Evolutionary conservation across 2,329 filamentous ascomycete genomes (phyloP).

Genomic region (Plectosphaerella cucumerina): DNA sequence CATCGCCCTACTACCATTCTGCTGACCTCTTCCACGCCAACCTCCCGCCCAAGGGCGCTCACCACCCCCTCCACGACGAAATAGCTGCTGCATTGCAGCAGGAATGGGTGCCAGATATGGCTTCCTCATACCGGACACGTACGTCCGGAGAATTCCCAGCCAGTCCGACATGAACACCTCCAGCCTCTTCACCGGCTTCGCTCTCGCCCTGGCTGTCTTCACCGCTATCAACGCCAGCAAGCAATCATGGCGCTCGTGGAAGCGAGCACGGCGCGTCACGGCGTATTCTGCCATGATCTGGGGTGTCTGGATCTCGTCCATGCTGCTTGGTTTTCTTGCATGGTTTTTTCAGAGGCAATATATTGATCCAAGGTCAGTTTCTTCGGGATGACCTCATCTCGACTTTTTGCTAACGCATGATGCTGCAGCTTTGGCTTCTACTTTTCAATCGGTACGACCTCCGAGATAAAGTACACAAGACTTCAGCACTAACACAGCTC

Average conservation of each 20-base stretch:
- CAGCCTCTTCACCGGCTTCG: conserved; percentile 31
- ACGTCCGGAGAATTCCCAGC: neutral
- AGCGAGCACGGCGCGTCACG: conserved; percentile 25
- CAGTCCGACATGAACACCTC: conserved; percentile 26
- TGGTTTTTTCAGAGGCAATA: conserved; percentile 29
- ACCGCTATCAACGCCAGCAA: conserved; percentile 26
- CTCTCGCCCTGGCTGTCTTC: conserved; percentile 28
- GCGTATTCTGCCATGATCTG: conserved; percentile 36
- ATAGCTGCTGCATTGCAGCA: too few species aligned
- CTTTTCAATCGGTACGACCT: conserved; percentile 1
- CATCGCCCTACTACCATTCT: too few species aligned
- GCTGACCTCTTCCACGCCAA: too few species aligned
- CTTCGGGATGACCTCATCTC: neutral
- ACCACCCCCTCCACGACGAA: too few species aligned
- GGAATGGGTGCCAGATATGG: neutral
- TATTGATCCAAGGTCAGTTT: conserved; percentile 23
- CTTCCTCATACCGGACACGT: neutral
- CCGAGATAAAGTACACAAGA: neutral
- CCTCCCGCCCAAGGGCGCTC: too few species aligned
- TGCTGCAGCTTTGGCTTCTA: neutral
- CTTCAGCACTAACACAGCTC: neutral
- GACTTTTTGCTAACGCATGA: neutral
- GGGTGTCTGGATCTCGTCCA: conserved; percentile 29
- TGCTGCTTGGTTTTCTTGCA: conserved; percentile 26
- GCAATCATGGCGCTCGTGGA: conserved; percentile 27